These are phyloP conservation scores for Hysterium pulicare DNA, from an alignment of 2,329 filamentous ascomycete species.

Conservation along the genomic window DNA sequence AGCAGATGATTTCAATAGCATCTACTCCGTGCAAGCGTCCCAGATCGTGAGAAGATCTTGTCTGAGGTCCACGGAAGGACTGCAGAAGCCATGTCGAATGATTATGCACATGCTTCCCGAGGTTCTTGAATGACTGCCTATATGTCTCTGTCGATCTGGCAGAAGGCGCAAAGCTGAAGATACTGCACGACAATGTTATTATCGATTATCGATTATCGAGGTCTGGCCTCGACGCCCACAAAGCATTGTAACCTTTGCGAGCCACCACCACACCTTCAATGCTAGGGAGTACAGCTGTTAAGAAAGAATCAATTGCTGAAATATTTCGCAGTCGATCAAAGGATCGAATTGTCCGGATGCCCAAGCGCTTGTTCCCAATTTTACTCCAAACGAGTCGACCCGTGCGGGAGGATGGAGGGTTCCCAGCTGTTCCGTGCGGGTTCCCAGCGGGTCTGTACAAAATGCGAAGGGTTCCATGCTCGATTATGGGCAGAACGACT, in stretches of 20 bases:
- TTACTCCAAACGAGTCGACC: neutral
- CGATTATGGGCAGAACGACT: neutral
- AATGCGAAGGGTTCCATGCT: neutral
- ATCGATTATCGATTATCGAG: neutral
- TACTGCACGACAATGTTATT: neutral
- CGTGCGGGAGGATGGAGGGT: neutral
- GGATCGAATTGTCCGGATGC: neutral
- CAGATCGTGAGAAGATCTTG: neutral
- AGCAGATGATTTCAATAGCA: neutral
- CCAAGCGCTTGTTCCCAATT: neutral
- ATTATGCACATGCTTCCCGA: neutral
- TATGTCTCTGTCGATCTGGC: neutral
- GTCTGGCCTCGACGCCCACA: neutral
- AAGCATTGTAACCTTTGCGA: too few relatives aligned
- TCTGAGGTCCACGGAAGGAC: neutral
- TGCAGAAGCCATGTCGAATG: constrained; percentile 3
- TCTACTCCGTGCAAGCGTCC: neutral
- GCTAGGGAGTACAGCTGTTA: too few relatives aligned
- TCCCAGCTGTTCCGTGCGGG: neutral
- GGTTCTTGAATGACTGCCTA: neutral
- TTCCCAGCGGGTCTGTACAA: neutral
- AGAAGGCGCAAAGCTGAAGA: neutral
- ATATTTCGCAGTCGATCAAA: neutral
- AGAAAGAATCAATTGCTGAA: too few relatives aligned
- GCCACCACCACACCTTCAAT: too few relatives aligned